phyloP scores from a whole-genome alignment of 345 rosid species.

The Isatis tinctoria region DNA sequence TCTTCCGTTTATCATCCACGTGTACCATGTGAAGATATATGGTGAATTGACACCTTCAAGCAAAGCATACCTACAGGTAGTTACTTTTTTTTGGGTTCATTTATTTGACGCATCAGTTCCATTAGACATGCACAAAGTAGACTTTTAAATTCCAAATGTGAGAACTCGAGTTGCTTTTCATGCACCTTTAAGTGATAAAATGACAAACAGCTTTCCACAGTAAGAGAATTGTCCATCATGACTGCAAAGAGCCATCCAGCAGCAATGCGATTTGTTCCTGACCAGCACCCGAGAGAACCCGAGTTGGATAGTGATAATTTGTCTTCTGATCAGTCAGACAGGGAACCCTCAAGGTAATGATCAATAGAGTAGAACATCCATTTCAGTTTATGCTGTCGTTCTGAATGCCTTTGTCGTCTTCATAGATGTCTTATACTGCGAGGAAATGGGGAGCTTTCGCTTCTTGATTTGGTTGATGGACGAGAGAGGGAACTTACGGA shows the following conservation, averaged over 20 bases:
- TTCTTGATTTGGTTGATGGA: slow-evolving; percentile 97
- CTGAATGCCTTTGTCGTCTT: slow-evolving; percentile 31
- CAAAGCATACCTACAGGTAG: slow-evolving; percentile 85
- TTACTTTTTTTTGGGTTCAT: not conserved
- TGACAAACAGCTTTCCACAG: slow-evolving; percentile 99
- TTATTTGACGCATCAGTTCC: not conserved
- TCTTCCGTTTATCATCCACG: slow-evolving; percentile 87
- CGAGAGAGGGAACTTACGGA: slow-evolving; percentile 93
- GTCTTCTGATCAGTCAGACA: slow-evolving; percentile 45
- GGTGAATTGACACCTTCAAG: slow-evolving; percentile 79
- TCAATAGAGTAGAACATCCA: slow-evolving; percentile 3
- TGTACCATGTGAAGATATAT: slow-evolving; percentile 68
- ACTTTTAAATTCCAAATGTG: slow-evolving; percentile 9
- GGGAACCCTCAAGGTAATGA: slow-evolving; percentile 83
- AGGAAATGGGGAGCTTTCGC: slow-evolving; percentile 89
- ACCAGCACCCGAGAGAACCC: slow-evolving; percentile 59
- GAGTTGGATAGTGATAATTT: slow-evolving; percentile 42
- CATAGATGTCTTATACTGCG: slow-evolving; percentile 89
- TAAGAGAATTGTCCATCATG: slow-evolving; percentile 99
- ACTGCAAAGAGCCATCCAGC: slow-evolving; percentile 99
- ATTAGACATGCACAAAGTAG: not conserved
- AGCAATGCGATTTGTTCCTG: slow-evolving; percentile 98
- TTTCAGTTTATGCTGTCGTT: slow-evolving; percentile 17
- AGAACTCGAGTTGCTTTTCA: slow-evolving; percentile 41
- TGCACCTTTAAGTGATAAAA: slow-evolving; percentile 92